Evolutionary conservation across 2,329 filamentous ascomycete species (phyloP), one percentile per base, ranked within the genome.

Genomic region (Cladosporium sp.): DNA sequence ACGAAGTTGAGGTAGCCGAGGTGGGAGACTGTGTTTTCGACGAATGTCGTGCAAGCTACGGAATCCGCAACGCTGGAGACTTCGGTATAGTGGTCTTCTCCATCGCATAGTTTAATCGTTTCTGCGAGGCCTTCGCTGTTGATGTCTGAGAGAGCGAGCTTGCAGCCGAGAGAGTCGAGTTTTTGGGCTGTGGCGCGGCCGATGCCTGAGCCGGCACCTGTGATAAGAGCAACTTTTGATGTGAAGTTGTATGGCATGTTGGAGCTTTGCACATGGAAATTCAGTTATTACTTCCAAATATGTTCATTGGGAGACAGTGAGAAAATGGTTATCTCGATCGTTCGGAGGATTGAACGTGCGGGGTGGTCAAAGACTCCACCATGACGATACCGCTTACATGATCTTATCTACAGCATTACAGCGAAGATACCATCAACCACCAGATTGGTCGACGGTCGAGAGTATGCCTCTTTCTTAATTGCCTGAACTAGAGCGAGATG

Each of bases 111-210:
- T 6, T 62, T 48, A 30, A 60, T 56, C 4, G 74, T 75, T 58
- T 74, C 70, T 1, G 67, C 66, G 0, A 79, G 71, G 16, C 72
- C 76, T 10, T 70, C 64, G 3, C 57, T 58, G 66, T 80, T 76
- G 61, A 76, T 75, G 63, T 82, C 81, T 13, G 77, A 75, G 16
- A 83, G 73, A 14, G 77, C 75, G 53, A 84, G 76, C 3, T 62
- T 72, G 64, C 80, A 81, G 39, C 81, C 80, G 53, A 79, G 77
- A 5, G 70, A 72, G 13, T 77, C 77, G 70, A 84, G 80, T 7
- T 80, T 80, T 34, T 79, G 70, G 14, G 81, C 79, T 5, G 78
- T 79, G 25, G 79, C 78, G 5, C 78, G 72, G 23, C 80, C 80
- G 48, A 82, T 82, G 3, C 80, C 80, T 25, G 69, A 72, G 10